Base-by-base conservation (phyloP, 306 rosid species). In the Trichosanthes truncata region DNA sequence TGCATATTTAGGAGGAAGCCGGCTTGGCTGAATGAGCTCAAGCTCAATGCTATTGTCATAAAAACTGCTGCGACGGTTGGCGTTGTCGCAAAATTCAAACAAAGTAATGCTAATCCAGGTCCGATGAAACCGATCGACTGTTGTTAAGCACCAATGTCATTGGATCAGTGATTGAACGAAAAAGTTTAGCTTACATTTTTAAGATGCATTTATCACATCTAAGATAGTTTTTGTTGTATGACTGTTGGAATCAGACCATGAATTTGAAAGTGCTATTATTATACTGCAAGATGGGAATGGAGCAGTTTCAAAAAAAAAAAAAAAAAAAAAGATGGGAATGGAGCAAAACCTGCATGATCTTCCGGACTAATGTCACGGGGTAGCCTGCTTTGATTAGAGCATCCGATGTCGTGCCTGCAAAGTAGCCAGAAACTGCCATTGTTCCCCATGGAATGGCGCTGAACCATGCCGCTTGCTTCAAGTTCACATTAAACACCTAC, bases 391-490 rank as follows among this genome's bases (percentile, higher is more conserved):
- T 89, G 82, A 92, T 88, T 79, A 94, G 89, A 75, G 77, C 83
- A 74, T 94, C 98, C 55, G 98, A 94, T 23, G 82, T 53, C 60
- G 86, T 61, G 78, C 98, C 98, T 1, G 97, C 98, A 80, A 94
- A 78, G 81, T 81, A 94, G 68, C 98, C 94, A 10, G 97, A 92
- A 72, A 94, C 72, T 0, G 98, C 98, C 98, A 94, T 94, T 38
- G 95, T 88, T 74, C 85, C 98, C 98, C 98, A 94, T 21, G 98
- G 98, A 90, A 89, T 87, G 0, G 97, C 98, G 68, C 98, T 94
- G 81, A 94, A 94, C 97, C 96, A 94, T 14, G 98, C 97, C 26
- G 98, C 98, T 68, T 91, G 96, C 90, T 89, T 88, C 90, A 94
- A 81, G 87, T 91, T 94, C 84, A 94, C 92, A 89, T 84, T 84